These are phyloP conservation scores for Grosmannia penicillata DNA, from an alignment of 2,329 filamentous ascomycete genomes.

Conservation along the genomic window DNA sequence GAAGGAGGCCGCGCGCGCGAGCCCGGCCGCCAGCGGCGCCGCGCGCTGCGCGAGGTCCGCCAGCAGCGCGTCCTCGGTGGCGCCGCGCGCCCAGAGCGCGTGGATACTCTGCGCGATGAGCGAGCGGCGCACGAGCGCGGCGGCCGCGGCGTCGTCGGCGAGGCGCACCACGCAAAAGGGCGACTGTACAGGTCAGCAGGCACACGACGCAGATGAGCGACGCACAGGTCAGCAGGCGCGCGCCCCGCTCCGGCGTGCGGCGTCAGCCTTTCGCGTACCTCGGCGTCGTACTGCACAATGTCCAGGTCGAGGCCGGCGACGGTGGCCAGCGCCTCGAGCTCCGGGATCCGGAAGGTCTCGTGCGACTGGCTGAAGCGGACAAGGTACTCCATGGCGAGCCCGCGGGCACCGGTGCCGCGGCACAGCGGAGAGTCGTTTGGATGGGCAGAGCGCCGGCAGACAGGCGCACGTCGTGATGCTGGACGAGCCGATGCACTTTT, in stretches of 20 bases:
- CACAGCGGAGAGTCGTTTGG: too few relatives aligned
- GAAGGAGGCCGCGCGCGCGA: constrained; percentile 54
- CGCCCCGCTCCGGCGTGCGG: too few relatives aligned
- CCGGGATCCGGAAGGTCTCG: constrained; percentile 77
- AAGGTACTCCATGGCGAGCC: constrained; percentile 54
- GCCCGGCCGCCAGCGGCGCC: constrained; percentile 49
- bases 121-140: constrained; percentile 54
- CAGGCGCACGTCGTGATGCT: neutral
- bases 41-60: constrained; percentile 44
- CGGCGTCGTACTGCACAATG: constrained; percentile 58
- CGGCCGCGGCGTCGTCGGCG: constrained; percentile 48
- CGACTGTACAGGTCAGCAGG: constrained; percentile 31
- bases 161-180: constrained; percentile 73
- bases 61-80: constrained; percentile 54
- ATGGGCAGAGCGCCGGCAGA: neutral
- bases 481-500: neutral
- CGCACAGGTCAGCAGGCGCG: constrained; percentile 20
- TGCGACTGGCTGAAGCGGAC: constrained; percentile 82
- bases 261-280: too few relatives aligned
- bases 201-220: neutral
- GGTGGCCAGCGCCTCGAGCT: constrained; percentile 66
- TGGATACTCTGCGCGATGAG: constrained; percentile 74
- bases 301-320: constrained; percentile 52
- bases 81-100: constrained; percentile 72
- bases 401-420: neutral